Evolutionary conservation across 192 early-diverging fungal species (phyloP), one percentile per base, ranked within the genome.

Genomic region (Podila horticola): DNA sequence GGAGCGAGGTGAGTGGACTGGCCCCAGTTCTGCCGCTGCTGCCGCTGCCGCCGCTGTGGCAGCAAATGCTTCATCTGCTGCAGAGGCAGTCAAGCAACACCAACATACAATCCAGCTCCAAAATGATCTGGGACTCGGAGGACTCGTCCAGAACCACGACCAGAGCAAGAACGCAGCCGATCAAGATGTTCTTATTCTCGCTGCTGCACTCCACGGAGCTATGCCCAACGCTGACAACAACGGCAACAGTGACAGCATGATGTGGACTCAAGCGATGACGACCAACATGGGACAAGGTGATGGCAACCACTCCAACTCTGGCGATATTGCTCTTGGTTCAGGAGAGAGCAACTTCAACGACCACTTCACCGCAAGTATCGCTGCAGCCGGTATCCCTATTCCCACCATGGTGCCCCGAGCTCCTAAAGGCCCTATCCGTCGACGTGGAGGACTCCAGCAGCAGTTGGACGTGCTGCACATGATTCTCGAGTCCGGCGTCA

Each of bases 1-100:
- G 22, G 77, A 81, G 38, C 71, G 77, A 13, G 77, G 77, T 50
- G 77, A 81, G 50, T 81, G 77, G 77, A 81, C 77, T 4, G 77
- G 71, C 11, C 77, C 77, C 10, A 81, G 77, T 24, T 81, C 77
- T 9, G 77, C 71, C 50, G 77, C 77, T 24, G 77, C 77, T 3
- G 71, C 69, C 1, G 77, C 77, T 3, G 77, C 77, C 2, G 77
- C 77, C 2, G 71, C 77, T 13, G 77, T 81, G 3, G 77, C 77
- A 12, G 77, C 77, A 3, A 81, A 81, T 22, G 71, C 64, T 22
- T 65, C 64, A 3, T 51, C 64, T 5, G 64, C 64, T 1, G 64
- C 64, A 1, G 64, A 71, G 6, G 76, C 76, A 4, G 70, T 68
- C 20, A 65, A 65, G 71, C 77, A 55, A 49, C 58, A 52, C 10